Conservation (phyloP, 2,329 filamentous ascomycete genomes). For the Pyrenophora tritici-repentis region DNA sequence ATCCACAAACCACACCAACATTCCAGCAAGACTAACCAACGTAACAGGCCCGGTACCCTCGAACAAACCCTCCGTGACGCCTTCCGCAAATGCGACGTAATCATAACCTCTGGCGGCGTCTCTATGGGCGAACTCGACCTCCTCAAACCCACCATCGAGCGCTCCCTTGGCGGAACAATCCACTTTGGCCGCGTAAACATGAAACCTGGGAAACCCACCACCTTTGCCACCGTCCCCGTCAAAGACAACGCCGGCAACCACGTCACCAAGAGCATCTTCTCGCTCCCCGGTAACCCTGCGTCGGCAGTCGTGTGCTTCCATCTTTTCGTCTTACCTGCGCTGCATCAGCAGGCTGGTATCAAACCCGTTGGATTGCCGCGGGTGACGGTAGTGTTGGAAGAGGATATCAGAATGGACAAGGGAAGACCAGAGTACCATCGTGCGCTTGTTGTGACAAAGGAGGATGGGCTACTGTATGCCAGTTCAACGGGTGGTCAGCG, state of each 20-base stretch:
- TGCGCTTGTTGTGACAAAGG: conserved; percentile 68
- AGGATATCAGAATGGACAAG: conserved; percentile 76
- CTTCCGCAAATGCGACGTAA: conserved; percentile 74
- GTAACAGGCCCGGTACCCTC: conserved; percentile 66
- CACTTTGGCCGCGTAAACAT: conserved; percentile 96
- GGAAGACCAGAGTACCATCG: conserved; percentile 86
- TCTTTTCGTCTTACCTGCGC: conserved; percentile 85
- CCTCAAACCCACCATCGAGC: conserved; percentile 93
- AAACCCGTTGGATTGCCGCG: conserved; percentile 70
- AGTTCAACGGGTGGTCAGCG: conserved; percentile 87
- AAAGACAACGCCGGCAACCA: conserved; percentile 60
- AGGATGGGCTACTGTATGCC: conserved; percentile 72
- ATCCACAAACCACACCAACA: background rate
- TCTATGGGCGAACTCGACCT: conserved; percentile 98
- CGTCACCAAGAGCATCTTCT: conserved; percentile 76
- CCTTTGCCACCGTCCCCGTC: conserved; percentile 84
- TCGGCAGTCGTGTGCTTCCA: conserved; percentile 92
- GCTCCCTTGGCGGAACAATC: conserved; percentile 84
- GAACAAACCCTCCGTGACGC: conserved; percentile 78
- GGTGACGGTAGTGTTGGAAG: conserved; percentile 71
- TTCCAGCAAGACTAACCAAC: background rate
- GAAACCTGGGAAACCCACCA: conserved; percentile 98
- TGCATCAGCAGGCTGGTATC: conserved; percentile 78
- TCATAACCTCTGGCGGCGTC: conserved; percentile 92
- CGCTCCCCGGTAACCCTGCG: conserved; percentile 90